phyloP scores from a whole-genome alignment of 148 eudicot genomes.

The Gaultheria prostrata region DNA sequence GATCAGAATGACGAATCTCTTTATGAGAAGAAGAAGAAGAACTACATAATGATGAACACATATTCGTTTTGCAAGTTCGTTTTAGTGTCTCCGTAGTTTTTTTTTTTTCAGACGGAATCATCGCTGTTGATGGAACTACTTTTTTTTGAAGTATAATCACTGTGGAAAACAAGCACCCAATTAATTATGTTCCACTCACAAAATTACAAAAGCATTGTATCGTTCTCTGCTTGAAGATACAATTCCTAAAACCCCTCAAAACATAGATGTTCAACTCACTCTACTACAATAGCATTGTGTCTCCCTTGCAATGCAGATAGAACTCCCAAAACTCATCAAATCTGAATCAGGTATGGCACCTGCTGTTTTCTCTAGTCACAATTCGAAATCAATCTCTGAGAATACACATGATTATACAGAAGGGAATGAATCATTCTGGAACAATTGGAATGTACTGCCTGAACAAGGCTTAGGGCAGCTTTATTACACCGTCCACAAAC shows the following conservation, averaged over 20 bases:
- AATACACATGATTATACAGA: neutral
- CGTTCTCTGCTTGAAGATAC: neutral
- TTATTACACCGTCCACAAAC: neutral
- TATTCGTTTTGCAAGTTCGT: neutral
- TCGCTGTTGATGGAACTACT: neutral
- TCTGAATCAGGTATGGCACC: neutral
- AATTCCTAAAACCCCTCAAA: neutral
- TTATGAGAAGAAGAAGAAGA: too few relatives aligned
- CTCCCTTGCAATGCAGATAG: neutral
- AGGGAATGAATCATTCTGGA: neutral
- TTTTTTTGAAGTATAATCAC: neutral
- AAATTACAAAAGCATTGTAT: neutral
- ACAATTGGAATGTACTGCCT: neutral
- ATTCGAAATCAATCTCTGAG: neutral
- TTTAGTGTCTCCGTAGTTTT: too few relatives aligned
- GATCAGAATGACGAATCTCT: too few relatives aligned
- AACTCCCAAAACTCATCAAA: neutral
- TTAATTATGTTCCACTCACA: neutral
- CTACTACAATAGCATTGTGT: neutral
- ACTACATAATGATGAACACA: neutral
- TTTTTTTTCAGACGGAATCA: neutral
- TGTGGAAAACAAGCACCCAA: neutral
- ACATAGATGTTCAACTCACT: neutral
- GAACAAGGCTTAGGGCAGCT: neutral
- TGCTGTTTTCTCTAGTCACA: neutral